phyloP scores from a whole-genome alignment of 768 basidiomycete species.

The Boletellus ananas region DNA sequence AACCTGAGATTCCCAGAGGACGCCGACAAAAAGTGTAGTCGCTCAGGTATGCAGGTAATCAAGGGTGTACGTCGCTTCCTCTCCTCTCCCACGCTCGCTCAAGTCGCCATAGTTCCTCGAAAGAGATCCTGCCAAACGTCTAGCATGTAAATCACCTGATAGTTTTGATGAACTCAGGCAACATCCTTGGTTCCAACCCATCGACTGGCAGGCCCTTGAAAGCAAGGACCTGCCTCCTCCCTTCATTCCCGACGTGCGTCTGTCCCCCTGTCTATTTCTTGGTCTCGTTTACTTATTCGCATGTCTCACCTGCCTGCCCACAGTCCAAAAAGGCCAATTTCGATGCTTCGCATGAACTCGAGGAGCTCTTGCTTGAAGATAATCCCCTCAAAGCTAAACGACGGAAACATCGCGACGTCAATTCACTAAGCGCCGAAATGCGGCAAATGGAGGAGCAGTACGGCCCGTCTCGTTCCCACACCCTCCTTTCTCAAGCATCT shows the following conservation, averaged over 20 bases:
- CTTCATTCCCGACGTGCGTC: slow-evolving; percentile 82
- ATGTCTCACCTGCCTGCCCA: not conserved
- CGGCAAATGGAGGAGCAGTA: slow-evolving; percentile 98
- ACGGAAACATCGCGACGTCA: slow-evolving; percentile 83
- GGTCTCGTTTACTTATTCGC: slow-evolving; percentile 1
- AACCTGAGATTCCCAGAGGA: slow-evolving; percentile 87
- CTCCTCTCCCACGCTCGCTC: slow-evolving; percentile 12
- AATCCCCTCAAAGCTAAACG: slow-evolving; percentile 95
- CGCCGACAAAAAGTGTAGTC: slow-evolving; percentile 73
- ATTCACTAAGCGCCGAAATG: slow-evolving; percentile 85
- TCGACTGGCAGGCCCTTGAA: slow-evolving; percentile 88
- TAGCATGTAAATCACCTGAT: slow-evolving; percentile 81
- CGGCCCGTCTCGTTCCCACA: slow-evolving; percentile 18
- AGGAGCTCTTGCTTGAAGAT: slow-evolving; percentile 93
- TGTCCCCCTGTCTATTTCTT: slow-evolving; percentile 3
- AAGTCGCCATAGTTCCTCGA: slow-evolving; percentile 66
- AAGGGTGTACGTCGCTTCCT: slow-evolving; percentile 58
- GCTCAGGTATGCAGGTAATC: slow-evolving; percentile 72
- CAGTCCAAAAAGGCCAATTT: slow-evolving; percentile 99
- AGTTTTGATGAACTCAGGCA: slow-evolving; percentile 74
- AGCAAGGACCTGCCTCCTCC: slow-evolving; percentile 71
- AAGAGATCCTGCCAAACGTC: slow-evolving; percentile 72
- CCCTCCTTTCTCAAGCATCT: not conserved
- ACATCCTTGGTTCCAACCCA: slow-evolving; percentile 83
- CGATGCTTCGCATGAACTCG: slow-evolving; percentile 96